Evolutionary conservation across 768 basidiomycete genomes (phyloP).

Genomic region (Thelephora ganbajun): DNA sequence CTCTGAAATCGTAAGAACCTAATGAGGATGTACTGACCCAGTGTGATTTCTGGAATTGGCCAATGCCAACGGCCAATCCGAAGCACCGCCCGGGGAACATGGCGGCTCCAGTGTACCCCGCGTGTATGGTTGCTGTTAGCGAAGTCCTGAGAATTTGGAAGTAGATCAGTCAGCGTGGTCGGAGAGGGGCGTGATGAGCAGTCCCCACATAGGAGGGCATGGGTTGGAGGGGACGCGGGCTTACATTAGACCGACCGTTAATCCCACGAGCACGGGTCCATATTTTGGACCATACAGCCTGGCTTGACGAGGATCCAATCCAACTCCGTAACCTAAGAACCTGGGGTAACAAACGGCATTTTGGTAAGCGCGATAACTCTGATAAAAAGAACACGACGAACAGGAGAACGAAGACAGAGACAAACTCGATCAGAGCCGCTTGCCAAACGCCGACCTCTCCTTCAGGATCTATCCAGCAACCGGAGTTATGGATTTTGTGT

Average conservation of each 20-base stretch:
- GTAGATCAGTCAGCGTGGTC: too few relatives aligned
- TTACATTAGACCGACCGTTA: not conserved
- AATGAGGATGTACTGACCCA: too few relatives aligned
- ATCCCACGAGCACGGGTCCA: not conserved
- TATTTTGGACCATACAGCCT: not conserved
- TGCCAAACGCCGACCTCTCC: not conserved
- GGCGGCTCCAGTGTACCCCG: not conserved
- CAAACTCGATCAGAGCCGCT: not conserved
- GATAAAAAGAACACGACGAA: too few relatives aligned
- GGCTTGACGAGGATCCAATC: not conserved
- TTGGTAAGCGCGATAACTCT: not conserved
- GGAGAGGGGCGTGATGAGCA: not conserved
- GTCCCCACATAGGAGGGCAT: not conserved
- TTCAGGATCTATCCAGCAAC: not conserved
- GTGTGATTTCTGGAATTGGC: not conserved
- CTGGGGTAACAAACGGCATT: not conserved
- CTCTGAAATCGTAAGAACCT: too few relatives aligned
- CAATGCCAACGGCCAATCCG: not conserved
- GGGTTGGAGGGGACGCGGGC: not conserved
- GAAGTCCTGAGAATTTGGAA: not conserved
- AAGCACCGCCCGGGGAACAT: not conserved
- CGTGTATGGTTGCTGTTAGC: not conserved
- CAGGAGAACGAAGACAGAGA: not conserved
- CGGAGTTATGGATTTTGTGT: not conserved
- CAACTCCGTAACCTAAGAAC: not conserved